Conservation (phyloP, 495 filamentous ascomycete species). For the Penicillium cosmopolitanum region DNA sequence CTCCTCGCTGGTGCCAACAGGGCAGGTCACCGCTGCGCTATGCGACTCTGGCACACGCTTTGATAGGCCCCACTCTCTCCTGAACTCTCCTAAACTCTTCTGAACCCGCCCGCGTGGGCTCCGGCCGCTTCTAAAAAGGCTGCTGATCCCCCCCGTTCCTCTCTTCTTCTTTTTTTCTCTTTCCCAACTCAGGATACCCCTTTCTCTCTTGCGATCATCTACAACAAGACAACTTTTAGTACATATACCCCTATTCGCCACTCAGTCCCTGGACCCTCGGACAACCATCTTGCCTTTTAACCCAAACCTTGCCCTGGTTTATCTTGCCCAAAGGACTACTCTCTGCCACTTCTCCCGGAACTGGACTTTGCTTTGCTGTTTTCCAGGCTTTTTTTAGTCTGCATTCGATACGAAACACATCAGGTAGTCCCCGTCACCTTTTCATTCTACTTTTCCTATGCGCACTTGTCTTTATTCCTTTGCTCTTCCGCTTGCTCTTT, state of each 20-base stretch:
- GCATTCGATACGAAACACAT: slow-evolving; percentile 36
- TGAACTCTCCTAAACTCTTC: slow-evolving; percentile 9
- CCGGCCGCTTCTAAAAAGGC: slow-evolving; percentile 28
- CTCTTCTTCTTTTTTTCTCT: slow-evolving; percentile 25
- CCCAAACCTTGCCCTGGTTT: slow-evolving; percentile 26
- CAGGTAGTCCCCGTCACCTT: slow-evolving; percentile 52
- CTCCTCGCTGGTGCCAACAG: slow-evolving; percentile 32
- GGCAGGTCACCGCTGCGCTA: slow-evolving; percentile 33
- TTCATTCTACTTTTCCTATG: slow-evolving; percentile 33
- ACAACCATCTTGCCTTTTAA: slow-evolving; percentile 23
- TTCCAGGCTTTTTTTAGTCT: slow-evolving; percentile 43
- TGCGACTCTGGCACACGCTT: slow-evolving; percentile 40
- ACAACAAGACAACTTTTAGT: not conserved
- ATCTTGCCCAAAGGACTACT: slow-evolving; percentile 30
- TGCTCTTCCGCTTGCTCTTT: slow-evolving; percentile 26
- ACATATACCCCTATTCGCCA: slow-evolving; percentile 12
- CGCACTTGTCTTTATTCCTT: slow-evolving; percentile 20
- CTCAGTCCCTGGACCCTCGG: slow-evolving; percentile 37
- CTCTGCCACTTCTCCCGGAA: slow-evolving; percentile 36
- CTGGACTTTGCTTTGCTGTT: slow-evolving; percentile 42
- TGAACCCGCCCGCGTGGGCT: slow-evolving; percentile 13
- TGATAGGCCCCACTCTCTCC: slow-evolving; percentile 20
- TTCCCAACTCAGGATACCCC: slow-evolving; percentile 29
- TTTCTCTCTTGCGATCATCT: slow-evolving; percentile 15
- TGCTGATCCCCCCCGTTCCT: slow-evolving; percentile 26